Conservation (phyloP, 2,329 filamentous ascomycete genomes). For the Akanthomyces muscarius region DNA sequence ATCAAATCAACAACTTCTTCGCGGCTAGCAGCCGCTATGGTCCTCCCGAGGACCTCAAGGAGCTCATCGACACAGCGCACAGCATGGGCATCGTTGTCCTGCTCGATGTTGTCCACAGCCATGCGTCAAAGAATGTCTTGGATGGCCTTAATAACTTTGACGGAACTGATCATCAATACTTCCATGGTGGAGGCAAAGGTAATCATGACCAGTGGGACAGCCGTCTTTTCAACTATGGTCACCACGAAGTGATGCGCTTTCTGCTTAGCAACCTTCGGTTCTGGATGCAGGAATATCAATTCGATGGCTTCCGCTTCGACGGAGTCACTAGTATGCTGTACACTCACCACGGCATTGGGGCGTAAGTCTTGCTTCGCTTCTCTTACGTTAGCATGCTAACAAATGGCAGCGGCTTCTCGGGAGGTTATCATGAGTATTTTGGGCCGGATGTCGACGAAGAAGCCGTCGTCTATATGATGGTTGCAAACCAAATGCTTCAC, state of each 20-base stretch:
- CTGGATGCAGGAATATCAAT: constrained; percentile 98
- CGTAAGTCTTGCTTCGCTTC: constrained; percentile 52
- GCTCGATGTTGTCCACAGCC: constrained; percentile 94
- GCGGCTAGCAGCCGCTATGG: constrained; percentile 95
- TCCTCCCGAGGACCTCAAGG: constrained; percentile 88
- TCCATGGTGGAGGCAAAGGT: constrained; percentile 81
- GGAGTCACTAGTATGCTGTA: constrained; percentile 99
- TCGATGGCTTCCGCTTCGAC: constrained; percentile 97
- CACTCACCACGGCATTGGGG: constrained; percentile 91
- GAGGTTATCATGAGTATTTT: constrained; percentile 98
- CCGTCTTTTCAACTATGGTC: constrained; percentile 93
- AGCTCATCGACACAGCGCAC: constrained; percentile 93
- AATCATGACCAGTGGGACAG: constrained; percentile 94
- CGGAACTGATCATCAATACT: constrained; percentile 91
- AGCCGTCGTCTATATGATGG: constrained; percentile 88
- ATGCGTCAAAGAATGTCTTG: constrained; percentile 94
- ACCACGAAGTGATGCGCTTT: constrained; percentile 93
- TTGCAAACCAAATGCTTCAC: constrained; percentile 95
- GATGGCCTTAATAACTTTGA: constrained; percentile 97
- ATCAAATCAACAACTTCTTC: constrained; percentile 98
- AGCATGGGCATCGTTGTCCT: constrained; percentile 85
- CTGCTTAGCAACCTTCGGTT: constrained; percentile 91
- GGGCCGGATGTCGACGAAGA: constrained; percentile 86
- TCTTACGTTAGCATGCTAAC: constrained; percentile 24
- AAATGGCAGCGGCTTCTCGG: constrained; percentile 77